phyloP scores from a whole-genome alignment of 2,329 filamentous ascomycete species.

The Ophiostoma sp. region DNA sequence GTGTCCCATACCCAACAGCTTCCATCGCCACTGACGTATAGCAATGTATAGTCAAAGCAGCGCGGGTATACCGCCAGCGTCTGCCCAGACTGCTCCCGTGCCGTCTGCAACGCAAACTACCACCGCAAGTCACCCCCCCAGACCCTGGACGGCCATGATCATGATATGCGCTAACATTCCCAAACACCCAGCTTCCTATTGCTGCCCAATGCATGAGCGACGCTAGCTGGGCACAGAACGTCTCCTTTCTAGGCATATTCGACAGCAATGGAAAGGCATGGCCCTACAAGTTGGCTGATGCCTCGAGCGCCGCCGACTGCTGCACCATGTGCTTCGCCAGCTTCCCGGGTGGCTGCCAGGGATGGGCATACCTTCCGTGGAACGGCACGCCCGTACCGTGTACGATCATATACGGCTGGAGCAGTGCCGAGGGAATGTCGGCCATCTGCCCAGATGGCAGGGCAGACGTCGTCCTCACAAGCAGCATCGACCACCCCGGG shows the following conservation, averaged over 20 bases:
- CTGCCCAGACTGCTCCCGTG: not conserved
- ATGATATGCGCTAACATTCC: not conserved
- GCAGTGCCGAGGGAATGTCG: conserved; percentile 13
- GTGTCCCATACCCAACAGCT: no score
- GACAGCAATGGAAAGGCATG: conserved; percentile 17
- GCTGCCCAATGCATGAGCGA: conserved; percentile 13
- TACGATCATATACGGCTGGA: conserved; percentile 24
- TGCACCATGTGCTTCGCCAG: conserved; percentile 19
- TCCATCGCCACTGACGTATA: not conserved
- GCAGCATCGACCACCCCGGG: not conserved
- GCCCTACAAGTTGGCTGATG: conserved; percentile 19
- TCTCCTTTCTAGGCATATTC: conserved; percentile 23
- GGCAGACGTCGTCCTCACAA: conserved; percentile 19
- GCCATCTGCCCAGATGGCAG: conserved; percentile 20
- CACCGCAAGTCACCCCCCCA: not conserved
- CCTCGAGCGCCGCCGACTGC: conserved; percentile 16
- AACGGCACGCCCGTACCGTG: conserved; percentile 24
- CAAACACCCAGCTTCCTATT: not conserved
- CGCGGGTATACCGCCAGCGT: not conserved
- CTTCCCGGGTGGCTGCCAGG: conserved; percentile 22
- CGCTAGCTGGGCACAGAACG: conserved; percentile 18
- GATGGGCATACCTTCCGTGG: conserved; percentile 24
- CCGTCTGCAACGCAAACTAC: not conserved
- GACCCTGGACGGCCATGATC: not conserved
- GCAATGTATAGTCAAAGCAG: not conserved